Evolutionary conservation across 441 rosid species (phyloP), one percentile per base, ranked within the genome.

Genomic region (Breynia disticha): DNA sequence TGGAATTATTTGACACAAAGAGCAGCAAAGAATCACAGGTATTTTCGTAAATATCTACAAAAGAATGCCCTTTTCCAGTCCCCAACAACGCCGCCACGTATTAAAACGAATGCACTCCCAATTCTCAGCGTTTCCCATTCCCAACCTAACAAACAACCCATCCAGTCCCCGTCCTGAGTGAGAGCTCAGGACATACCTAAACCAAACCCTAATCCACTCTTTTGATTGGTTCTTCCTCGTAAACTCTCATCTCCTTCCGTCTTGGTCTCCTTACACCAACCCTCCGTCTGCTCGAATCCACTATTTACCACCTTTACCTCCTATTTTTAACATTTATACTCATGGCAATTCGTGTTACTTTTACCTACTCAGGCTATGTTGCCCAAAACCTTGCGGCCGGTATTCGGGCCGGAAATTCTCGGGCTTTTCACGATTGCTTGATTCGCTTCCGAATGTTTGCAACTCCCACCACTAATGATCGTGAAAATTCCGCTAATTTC

Each of bases 331-430:
- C 62, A 59, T 4, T 78, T 45, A 57, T 62, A 16, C 28, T 2
- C 15, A 87, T 90, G 98, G 96, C 96, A 67, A 62, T 90, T 58
- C 84, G 94, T 12, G 82, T 80, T 19, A 85, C 94, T 59, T 43
- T 80, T 52, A 62, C 73, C 41, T 83, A 56, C 79, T 85, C 98
- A 52, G 76, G 79, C 69, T 82, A 82, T 67, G 83, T 81, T 7
- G 90, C 84, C 60, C 79, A 86, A n/a, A 86, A 60, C 71, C 47
- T 87, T 19, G 86, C 79, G 46, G 19, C 56, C 17, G 50, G 77
- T 15, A 50, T 59, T 19, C 83, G 95, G 20, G 68, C 75, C 16
- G 77, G 81, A 21, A 61, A 35, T 43, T 70, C 63, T 35, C 77
- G 86, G 3, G 53, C 82, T 22, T 63, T 81, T 62, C 77, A 74